Percentiles rank a stretch among this genome's conserved stretches.
These are phyloP conservation scores for Saccharomyces pastorianus DNA, from an alignment of 1,139 yeast genomes.

Conservation along the genomic window DNA sequence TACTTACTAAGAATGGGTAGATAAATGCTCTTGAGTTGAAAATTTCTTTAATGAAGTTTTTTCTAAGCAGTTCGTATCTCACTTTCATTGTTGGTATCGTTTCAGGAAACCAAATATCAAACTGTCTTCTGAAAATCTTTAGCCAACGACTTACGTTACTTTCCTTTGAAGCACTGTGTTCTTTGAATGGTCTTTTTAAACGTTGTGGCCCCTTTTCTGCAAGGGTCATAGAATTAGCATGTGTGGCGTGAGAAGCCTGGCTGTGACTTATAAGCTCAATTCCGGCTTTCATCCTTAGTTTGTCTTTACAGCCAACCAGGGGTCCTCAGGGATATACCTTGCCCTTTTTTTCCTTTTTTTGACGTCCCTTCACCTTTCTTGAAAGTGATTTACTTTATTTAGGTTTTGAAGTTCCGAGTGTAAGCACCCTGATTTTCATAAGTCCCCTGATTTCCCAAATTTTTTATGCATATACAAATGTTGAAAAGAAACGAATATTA, in stretches of 20 bases:
- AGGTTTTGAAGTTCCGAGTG: background rate
- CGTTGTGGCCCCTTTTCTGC: background rate
- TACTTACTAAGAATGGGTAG: conserved; percentile 25
- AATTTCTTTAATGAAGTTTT: conserved; percentile 14
- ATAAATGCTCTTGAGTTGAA: conserved; percentile 19
- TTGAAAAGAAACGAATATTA: background rate
- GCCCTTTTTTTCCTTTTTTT: background rate
- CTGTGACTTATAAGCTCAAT: background rate
- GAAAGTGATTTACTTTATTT: background rate
- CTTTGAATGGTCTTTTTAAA: background rate
- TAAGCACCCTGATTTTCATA: background rate
- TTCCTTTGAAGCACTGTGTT: too few species aligned
- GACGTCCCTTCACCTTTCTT: background rate
- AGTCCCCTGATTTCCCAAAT: background rate
- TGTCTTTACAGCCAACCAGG: background rate
- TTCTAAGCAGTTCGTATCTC: conserved; percentile 6
- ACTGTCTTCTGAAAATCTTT: background rate
- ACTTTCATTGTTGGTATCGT: conserved; percentile 2
- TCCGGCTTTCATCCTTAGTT: background rate
- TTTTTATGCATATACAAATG: background rate
- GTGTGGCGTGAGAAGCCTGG: background rate
- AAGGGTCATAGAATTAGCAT: background rate
- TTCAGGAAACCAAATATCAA: conserved; percentile 4
- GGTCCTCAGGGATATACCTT: background rate
- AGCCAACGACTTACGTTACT: background rate